Conservation (phyloP, 2,329 filamentous ascomycete species). For the Neocucurbitaria cava region DNA sequence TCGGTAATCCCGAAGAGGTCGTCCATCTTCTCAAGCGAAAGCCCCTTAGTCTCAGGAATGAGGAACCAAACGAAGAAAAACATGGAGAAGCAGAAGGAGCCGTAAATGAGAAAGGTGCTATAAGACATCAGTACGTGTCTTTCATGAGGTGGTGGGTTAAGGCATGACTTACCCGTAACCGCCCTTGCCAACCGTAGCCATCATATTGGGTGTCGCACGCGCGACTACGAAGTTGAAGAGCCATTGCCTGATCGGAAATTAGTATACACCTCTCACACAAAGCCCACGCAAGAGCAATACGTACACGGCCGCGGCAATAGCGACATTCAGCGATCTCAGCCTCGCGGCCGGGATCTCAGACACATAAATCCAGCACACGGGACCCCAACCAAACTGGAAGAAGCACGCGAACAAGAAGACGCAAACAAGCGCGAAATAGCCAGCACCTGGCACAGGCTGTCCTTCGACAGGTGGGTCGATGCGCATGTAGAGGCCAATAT, state of each 20-base stretch:
- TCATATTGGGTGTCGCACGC: conserved; percentile 71
- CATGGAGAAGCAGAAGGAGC: conserved; percentile 70
- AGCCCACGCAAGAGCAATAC: too few species aligned
- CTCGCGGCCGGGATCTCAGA: conserved; percentile 73
- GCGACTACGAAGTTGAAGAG: conserved; percentile 78
- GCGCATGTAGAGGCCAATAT: conserved; percentile 74
- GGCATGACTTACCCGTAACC: conserved; percentile 55
- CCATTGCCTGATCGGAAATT: too few species aligned
- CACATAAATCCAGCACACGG: conserved; percentile 75
- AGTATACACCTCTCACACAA: too few species aligned
- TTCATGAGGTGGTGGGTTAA: conserved; percentile 45
- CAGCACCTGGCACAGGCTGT: conserved; percentile 66
- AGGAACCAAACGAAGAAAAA: conserved; percentile 71
- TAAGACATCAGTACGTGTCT: conserved; percentile 30
- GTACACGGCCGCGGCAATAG: conserved; percentile 60
- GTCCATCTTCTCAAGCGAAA: conserved; percentile 69
- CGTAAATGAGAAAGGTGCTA: conserved; percentile 74
- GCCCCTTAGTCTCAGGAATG: conserved; percentile 75
- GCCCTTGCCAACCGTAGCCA: conserved; percentile 60
- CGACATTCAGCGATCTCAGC: conserved; percentile 71
- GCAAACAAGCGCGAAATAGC: conserved; percentile 73
- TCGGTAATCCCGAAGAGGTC: conserved; percentile 69
- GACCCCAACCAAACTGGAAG: conserved; percentile 70
- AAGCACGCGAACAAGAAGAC: conserved; percentile 76
- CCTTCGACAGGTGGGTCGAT: conserved; percentile 64